phyloP scores from a whole-genome alignment of 345 rosid genomes.

The Draba incana region DNA sequence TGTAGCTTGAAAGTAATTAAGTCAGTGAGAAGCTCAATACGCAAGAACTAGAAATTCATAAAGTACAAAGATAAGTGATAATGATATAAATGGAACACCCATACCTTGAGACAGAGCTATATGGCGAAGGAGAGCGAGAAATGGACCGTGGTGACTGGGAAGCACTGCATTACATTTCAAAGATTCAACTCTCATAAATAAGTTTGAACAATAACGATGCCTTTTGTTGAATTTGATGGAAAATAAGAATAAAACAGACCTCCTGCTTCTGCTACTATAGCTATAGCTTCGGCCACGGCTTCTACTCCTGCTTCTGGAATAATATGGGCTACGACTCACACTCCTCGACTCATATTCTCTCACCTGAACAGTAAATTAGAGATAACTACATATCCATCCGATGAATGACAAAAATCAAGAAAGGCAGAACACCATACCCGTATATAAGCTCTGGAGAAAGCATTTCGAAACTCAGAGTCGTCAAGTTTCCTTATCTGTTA shows the following conservation, averaged over 20 bases:
- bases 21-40: neutral
- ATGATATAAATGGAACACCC: neutral
- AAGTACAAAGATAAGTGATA: neutral
- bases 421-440: conserved; percentile 55
- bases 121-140: conserved; percentile 52
- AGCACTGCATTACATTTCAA: conserved; percentile 45
- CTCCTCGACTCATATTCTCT: conserved; percentile 82
- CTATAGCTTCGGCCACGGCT: conserved; percentile 53
- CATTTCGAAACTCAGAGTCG: conserved; percentile 84
- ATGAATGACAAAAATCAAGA: neutral
- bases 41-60: neutral
- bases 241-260: conserved; percentile 45
- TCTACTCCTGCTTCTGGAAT: conserved; percentile 47
- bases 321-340: conserved; percentile 56
- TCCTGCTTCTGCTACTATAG: conserved; percentile 60
- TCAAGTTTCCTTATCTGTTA: conserved; percentile 83
- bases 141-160: conserved; percentile 53
- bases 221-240: neutral
- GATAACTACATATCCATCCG: neutral
- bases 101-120: conserved; percentile 63
- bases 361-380: conserved; percentile 52
- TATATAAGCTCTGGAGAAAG: conserved; percentile 78
- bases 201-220: neutral
- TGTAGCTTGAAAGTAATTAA: neutral
- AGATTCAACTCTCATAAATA: neutral